Base-by-base conservation (phyloP, 352 stramenopile genomes). In the Sclerospora graminicola region DNA sequence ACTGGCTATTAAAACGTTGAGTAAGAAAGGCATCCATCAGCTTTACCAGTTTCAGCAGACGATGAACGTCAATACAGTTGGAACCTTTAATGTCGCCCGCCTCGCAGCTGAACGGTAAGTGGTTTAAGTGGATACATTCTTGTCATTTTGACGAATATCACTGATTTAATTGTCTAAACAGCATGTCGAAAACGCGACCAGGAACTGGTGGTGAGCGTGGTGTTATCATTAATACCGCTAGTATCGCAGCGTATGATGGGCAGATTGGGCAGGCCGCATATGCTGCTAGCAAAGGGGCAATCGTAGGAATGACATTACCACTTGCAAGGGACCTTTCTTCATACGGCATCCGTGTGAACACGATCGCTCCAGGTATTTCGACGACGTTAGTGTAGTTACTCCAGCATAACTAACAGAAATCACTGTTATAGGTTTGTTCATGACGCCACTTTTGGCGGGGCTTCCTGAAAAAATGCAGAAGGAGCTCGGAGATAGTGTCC, bases 171-270 rank as follows among this genome's bases (percentile, higher is more conserved):
- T 27, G 27, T 60, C 4, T 51, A 13, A 41, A 8, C 47, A 96
- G 82, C 43, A 96, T 97, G 87, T 54, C 82, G 29, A 92, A 93
- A 48, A 78, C 54, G 10, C 45, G 57, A 40, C 60, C 69, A 5
- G 61, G 81, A 38, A 43, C 66, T 50, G 79, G 92, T 47, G 90
- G 89, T 7, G 74, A 97, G 41, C 76, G 93, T 19, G 96, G 96
- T 13, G 84, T 98, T 37, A 98, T 99, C 48, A 96, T 99, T 53
- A 98, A 98, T 70, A 99, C 96, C 8, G 94, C 95, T 9, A 97
- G 84, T 56, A 96, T 99, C 40, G 96, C 96, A 35, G 96, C 95
- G 0, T 98, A 95, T 60, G 95, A 99, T 15, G 96, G 96, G 27
- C 92, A 98, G 69, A 87, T 96, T 37, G 96, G 95, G 2, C 96